These are phyloP conservation scores for Lichtheimia hyalospora DNA, from an alignment of 371 early-diverging fungal species.

Conservation along the genomic window DNA sequence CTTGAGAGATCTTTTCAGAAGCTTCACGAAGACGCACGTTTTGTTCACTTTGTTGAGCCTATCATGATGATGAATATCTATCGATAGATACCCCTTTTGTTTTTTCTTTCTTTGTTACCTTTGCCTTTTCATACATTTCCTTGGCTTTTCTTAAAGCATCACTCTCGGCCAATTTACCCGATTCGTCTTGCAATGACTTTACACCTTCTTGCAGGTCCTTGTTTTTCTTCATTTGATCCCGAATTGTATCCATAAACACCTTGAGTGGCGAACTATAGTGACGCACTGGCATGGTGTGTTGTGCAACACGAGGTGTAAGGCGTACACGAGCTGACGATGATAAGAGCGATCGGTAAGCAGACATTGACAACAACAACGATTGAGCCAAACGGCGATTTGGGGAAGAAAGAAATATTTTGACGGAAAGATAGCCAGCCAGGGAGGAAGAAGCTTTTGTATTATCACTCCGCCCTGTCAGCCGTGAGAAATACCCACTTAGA, in stretches of 20 bases:
- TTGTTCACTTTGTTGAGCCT: conserved; percentile 44
- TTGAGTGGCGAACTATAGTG: conserved; percentile 47
- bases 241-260: conserved; percentile 82
- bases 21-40: conserved; percentile 66
- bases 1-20: conserved; percentile 77
- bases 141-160: conserved; percentile 88
- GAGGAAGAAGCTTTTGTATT: too few relatives aligned
- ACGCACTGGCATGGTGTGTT: conserved; percentile 21
- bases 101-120: conserved; percentile 32
- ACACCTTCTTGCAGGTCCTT: conserved; percentile 87
- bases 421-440: too few relatives aligned
- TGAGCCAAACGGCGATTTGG: too few relatives aligned
- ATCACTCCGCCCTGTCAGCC: too few relatives aligned
- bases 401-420: too few relatives aligned
- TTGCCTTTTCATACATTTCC: conserved; percentile 75
- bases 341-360: conserved; percentile 19
- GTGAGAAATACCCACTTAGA: too few relatives aligned
- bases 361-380: conserved; percentile 4
- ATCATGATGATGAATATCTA: background rate
- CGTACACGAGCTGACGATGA: conserved; percentile 11
- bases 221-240: conserved; percentile 90
- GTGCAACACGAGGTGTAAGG: conserved; percentile 3
- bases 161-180: conserved; percentile 78
- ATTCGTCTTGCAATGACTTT: conserved; percentile 85
- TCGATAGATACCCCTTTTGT: background rate